phyloP scores from a whole-genome alignment of 2,329 filamentous ascomycete species.

The Alternaria sp. region DNA sequence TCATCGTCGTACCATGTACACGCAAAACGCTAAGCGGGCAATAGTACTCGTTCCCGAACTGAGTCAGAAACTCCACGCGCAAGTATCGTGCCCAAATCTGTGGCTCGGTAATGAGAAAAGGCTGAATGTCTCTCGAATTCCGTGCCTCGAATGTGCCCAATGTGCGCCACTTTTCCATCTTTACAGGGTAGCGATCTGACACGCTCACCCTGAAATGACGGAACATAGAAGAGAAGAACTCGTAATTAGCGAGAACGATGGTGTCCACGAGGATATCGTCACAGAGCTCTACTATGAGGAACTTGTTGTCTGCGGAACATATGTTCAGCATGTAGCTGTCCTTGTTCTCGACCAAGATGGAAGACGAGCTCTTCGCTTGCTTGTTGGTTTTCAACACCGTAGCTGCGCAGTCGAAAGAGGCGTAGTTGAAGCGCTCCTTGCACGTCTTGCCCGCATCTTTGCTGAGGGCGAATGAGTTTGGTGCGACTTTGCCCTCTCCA shows the following conservation, averaged over 20 bases:
- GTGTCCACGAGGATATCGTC: conserved; percentile 89
- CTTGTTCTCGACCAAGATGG: conserved; percentile 94
- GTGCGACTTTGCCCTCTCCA: conserved; percentile 38
- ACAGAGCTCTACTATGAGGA: conserved; percentile 91
- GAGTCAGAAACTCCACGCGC: conserved; percentile 86
- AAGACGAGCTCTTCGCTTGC: conserved; percentile 84
- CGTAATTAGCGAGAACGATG: conserved; percentile 95
- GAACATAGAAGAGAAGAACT: conserved; percentile 98
- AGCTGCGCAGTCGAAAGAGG: conserved; percentile 95
- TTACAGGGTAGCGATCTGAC: conserved; percentile 92
- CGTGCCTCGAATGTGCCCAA: conserved; percentile 88
- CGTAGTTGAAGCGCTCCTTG: conserved; percentile 97
- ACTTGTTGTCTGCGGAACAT: conserved; percentile 86
- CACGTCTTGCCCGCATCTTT: conserved; percentile 97
- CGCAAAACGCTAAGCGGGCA: conserved; percentile 90
- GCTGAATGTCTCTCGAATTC: conserved; percentile 91
- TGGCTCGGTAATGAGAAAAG: conserved; percentile 91
- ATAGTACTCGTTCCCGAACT: conserved; percentile 97
- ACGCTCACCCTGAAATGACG: conserved; percentile 89
- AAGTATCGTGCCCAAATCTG: conserved; percentile 96
- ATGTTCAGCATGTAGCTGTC: conserved; percentile 98
- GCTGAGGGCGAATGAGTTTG: conserved; percentile 61
- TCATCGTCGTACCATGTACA: conserved; percentile 90
- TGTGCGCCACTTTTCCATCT: conserved; percentile 88
- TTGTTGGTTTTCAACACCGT: conserved; percentile 89